Percentiles rank a stretch among this genome's conserved stretches.
These are phyloP conservation scores for Xylariaceae sp. DNA, from an alignment of 2,329 filamentous ascomycete species.

Conservation along the genomic window DNA sequence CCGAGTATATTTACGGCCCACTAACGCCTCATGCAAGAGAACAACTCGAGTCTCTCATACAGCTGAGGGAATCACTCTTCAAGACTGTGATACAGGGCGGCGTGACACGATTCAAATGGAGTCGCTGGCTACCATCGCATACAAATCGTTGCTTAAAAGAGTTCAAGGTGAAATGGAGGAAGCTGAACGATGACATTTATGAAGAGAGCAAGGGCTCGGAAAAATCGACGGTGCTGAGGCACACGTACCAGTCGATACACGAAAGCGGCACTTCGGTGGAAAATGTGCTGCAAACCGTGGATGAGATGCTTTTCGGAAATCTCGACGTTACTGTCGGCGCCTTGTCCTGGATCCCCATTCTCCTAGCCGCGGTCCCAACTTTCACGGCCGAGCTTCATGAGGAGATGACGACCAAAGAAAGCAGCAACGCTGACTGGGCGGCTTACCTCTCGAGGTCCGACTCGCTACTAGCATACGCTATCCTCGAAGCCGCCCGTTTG, in stretches of 20 bases:
- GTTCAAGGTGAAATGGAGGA: conserved; percentile 32
- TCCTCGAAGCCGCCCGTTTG: conserved; percentile 40
- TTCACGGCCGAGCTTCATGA: conserved; percentile 17
- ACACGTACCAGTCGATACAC: conserved; percentile 20
- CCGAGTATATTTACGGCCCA: conserved; percentile 37
- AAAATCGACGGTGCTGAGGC: not conserved
- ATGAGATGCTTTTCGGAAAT: conserved; percentile 47
- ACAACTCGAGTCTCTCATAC: conserved; percentile 25
- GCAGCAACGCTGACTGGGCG: conserved; percentile 18
- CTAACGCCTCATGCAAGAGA: conserved; percentile 23
- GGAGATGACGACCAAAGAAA: conserved; percentile 25
- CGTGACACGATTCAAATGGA: conserved; percentile 26
- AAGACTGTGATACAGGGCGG: conserved; percentile 35
- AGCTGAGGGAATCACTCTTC: conserved; percentile 33
- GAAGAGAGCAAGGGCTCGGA: not conserved
- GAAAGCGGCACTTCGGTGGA: conserved; percentile 25
- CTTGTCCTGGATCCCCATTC: conserved; percentile 42
- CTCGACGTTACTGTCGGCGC: conserved; percentile 44
- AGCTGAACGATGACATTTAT: conserved; percentile 33
- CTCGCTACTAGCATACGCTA: conserved; percentile 30
- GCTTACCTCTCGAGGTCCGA: conserved; percentile 23
- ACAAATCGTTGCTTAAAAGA: conserved; percentile 26
- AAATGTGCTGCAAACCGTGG: conserved; percentile 41
- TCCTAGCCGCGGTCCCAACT: conserved; percentile 33
- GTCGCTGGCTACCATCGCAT: conserved; percentile 27